Base-by-base conservation (phyloP, 495 filamentous ascomycete species). In the Penicillium samsonianum region DNA sequence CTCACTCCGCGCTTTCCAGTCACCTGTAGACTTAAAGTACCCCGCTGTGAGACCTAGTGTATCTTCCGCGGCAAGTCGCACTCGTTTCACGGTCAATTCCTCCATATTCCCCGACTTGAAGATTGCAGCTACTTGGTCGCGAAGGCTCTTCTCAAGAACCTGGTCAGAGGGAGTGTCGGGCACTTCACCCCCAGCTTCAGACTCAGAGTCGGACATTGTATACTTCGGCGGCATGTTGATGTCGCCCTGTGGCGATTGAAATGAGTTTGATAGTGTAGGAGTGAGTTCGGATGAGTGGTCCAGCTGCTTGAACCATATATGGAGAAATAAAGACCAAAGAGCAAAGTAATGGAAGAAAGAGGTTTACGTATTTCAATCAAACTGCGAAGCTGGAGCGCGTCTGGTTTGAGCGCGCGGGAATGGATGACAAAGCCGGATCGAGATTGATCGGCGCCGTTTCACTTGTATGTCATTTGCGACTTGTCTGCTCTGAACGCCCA, bases 1-100 rank as follows among this genome's bases (percentile, higher is more conserved):
- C 55, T 95, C 91, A 72, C 90, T 95, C 61, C 80, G 82, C n/a
- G 75, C 67, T 64, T 94, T 95, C 94, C 93, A 97, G 17, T 79
- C 68, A 4, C 61, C 69, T 41, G 82, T 70, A 23, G 55, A 69
- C 61, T 86, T 90, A 65, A 96, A 85, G 64, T 90, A 96, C 0
- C 82, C 89, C 5, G 81, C 74, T 3, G 81, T 78, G 1, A 98
- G 80, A 25, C 72, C 78, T 7, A 92, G 70, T 42, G 86, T 67
- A 60, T 84, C 72, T 64, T 93, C 91, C 3, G 82, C 87, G 2
- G 77, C 76, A 33, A 83, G 75, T 37, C 93, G 88, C 42, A 90
- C 83, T 42, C 80, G 77, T 56, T 90, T 92, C 64, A 96, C 83
- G 0, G 91, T 91, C 33, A 96, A 75, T n/a, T 84, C 68, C 33